Base-by-base conservation (phyloP, 495 filamentous ascomycete species). In the Hamigera avellanea region DNA sequence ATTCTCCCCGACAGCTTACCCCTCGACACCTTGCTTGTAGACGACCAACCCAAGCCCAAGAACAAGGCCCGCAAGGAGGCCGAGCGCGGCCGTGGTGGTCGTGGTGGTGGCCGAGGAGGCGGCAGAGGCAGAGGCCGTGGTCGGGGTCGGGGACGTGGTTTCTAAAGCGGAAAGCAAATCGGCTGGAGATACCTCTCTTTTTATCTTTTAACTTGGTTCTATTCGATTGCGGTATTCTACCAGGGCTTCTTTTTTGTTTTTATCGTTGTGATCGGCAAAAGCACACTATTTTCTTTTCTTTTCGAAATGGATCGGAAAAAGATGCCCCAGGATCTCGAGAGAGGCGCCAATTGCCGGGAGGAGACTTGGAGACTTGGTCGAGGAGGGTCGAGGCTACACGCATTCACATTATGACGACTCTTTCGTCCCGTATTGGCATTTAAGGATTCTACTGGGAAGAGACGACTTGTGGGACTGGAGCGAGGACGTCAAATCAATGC, bases 31-130 rank as follows among this genome's bases (percentile, higher is more conserved):
- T 73, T 98, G 21, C 68, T 98, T 10, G 86, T 98, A 39, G 91
- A 98, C 50, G 91, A 98, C 58, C 78, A 86, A 36, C 86, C 88
- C 21, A 98, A 98, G 67, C 89, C 91, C 33, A 96, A 96, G 78
- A 96, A 98, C 62, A 96, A 96, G 76, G 89, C 91, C 19, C 70
- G 91, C 51, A 98, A 98, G 70, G 93, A 98, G 62, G 69, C 77
- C 19, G 82, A 83, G 46, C 64, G 76, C 36, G 79, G 80, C 15
- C 66, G 78, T 12, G 72, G 77, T 43, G 75, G 77, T 32, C 65
- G 71, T 40, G 70, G 72, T 33, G 59, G 71, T 27, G 64, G 81
- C 37, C 59, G 55, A 35, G 44, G 69, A 18, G 82, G 74, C 48
- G 65, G 69, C 42, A 53, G 69, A 33, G 69, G 71, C 25, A 46